Conservation (phyloP, 345 rosid genomes). For the Dipteronia sinensis region DNA sequence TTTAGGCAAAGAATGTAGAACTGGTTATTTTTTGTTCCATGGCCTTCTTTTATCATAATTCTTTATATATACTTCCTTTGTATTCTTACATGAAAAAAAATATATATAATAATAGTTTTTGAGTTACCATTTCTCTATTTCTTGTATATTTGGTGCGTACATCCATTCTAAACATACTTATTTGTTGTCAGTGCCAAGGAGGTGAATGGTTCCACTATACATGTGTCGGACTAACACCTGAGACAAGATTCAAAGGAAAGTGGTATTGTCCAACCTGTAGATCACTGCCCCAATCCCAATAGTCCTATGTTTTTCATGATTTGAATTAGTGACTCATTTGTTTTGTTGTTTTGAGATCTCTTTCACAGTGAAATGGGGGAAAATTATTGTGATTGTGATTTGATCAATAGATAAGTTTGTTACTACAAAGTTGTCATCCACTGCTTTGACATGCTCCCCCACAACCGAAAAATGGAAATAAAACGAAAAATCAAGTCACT, state of each 20-base stretch:
- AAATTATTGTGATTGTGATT: slow-evolving; percentile 7
- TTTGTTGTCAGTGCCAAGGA: slow-evolving; percentile 79
- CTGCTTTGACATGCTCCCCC: background rate
- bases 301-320: slow-evolving; percentile 10
- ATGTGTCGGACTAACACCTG: slow-evolving; percentile 94
- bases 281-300: slow-evolving; percentile 56
- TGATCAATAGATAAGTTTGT: slow-evolving; percentile 19
- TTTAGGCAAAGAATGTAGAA: background rate
- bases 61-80: background rate
- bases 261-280: slow-evolving; percentile 99
- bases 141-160: background rate
- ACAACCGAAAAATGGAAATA: background rate
- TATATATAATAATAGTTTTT: too few relatives aligned
- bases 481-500: background rate
- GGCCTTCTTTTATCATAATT: background rate
- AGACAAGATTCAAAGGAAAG: slow-evolving; percentile 96
- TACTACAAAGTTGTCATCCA: slow-evolving; percentile 10
- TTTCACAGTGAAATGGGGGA: background rate
- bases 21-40: background rate
- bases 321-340: background rate
- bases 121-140: background rate
- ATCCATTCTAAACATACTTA: slow-evolving; percentile 11
- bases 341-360: slow-evolving; percentile 1
- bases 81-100: background rate
- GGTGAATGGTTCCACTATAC: slow-evolving; percentile 99